A percentile compares a stretch with the other conserved stretches of the same genome.
These are phyloP conservation scores for Nitzschia putrida DNA, from an alignment of 108 stramenopile species.

Conservation along the genomic window DNA sequence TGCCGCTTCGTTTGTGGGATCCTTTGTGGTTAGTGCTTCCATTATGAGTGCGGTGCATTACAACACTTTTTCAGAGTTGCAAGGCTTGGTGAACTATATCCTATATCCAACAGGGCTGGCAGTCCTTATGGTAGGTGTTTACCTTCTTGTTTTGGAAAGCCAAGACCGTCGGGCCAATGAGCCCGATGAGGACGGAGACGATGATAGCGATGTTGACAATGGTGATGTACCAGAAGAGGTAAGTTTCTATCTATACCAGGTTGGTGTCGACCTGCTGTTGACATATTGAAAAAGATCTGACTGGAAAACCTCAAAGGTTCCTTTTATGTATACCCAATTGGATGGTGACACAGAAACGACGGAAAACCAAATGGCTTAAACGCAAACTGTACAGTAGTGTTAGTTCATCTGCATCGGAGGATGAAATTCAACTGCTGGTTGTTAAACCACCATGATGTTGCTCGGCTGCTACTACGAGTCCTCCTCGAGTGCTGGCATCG, in stretches of 20 bases:
- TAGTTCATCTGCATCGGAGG: no score
- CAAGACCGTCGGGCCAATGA: background rate
- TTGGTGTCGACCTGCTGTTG: background rate
- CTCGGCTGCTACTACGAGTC: no score
- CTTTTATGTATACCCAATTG: slow-evolving; percentile 12
- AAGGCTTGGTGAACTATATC: slow-evolving; percentile 37
- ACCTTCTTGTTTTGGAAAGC: slow-evolving; percentile 44
- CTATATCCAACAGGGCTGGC: slow-evolving; percentile 71
- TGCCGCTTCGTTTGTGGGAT: slow-evolving; percentile 78
- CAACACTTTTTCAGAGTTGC: slow-evolving; percentile 62
- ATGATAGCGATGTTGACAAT: background rate
- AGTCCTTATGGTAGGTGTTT: slow-evolving; percentile 63
- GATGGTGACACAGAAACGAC: slow-evolving; percentile 10
- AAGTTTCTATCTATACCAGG: background rate
- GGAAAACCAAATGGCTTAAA: no score
- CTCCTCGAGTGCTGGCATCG: no score
- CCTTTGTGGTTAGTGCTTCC: slow-evolving; percentile 70
- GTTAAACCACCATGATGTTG: no score
- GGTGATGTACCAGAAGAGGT: background rate
- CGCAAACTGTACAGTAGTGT: no score
- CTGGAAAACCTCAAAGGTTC: background rate
- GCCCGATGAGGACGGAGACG: slow-evolving; percentile 6
- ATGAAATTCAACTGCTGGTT: no score
- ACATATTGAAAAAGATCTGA: no score
- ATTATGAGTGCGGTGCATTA: slow-evolving; percentile 78